These are phyloP conservation scores for Botryobasidium botryosum DNA, from an alignment of 768 basidiomycete genomes.

Conservation along the genomic window DNA sequence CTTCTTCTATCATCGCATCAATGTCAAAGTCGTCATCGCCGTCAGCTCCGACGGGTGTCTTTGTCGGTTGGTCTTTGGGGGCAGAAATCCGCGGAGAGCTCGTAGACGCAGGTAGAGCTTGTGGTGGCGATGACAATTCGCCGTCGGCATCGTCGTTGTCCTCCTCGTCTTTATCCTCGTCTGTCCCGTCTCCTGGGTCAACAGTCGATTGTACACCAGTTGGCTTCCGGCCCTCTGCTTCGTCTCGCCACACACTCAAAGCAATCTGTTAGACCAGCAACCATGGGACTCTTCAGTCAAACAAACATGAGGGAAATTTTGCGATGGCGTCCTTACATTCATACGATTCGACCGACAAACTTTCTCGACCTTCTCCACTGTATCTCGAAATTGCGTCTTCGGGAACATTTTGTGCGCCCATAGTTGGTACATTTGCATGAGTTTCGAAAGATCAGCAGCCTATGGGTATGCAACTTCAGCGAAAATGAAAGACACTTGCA, in stretches of 20 bases:
- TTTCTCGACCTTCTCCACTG: conserved; percentile 71
- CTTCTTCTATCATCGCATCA: conserved; percentile 35
- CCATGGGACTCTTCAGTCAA: neutral
- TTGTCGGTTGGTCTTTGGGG: conserved; percentile 15
- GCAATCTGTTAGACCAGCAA: conserved; percentile 31
- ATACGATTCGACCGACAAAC: conserved; percentile 74
- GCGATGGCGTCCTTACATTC: conserved; percentile 37
- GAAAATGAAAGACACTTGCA: neutral
- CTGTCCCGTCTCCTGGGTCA: conserved; percentile 2
- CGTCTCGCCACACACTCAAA: conserved; percentile 63
- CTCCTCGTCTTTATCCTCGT: conserved; percentile 17
- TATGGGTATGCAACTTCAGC: conserved; percentile 18
- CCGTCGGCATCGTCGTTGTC: conserved; percentile 16
- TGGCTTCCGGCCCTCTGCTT: conserved; percentile 16
- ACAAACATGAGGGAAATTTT: conserved; percentile 1
- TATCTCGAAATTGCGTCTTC: conserved; percentile 73
- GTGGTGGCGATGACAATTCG: conserved; percentile 10
- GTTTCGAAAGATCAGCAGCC: conserved; percentile 63
- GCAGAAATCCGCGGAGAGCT: neutral
- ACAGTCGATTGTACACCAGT: conserved; percentile 9
- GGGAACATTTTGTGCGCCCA: conserved; percentile 94
- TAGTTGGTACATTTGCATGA: conserved; percentile 77
- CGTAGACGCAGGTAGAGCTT: neutral
- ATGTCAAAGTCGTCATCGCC: conserved; percentile 34
- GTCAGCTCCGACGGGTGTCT: conserved; percentile 25